Conservation (phyloP, 768 basidiomycete species). For the Podaxis carcinomalis region DNA sequence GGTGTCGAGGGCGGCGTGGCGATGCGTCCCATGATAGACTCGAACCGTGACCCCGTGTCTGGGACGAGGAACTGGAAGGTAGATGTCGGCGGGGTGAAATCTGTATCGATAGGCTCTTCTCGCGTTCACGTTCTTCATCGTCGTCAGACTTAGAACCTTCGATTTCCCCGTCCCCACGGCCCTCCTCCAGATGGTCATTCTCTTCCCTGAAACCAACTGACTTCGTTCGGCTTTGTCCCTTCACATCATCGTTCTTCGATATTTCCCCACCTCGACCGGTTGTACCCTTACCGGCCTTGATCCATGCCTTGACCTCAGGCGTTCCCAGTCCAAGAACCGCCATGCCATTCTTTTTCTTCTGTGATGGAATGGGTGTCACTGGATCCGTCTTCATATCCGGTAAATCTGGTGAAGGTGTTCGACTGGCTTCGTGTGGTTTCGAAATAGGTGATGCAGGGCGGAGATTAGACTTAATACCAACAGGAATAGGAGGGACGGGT, state of each 20-base stretch:
- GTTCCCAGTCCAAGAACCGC: conserved; percentile 38
- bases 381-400: conserved; percentile 29
- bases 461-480: background rate
- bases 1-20: conserved; percentile 28
- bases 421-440: conserved; percentile 16
- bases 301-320: conserved; percentile 52
- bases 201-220: conserved; percentile 43
- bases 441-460: background rate
- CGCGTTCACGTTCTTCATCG: conserved; percentile 21
- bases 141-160: conserved; percentile 19
- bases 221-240: conserved; percentile 37
- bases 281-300: conserved; percentile 28
- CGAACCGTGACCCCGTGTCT: conserved; percentile 12
- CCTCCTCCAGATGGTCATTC: conserved; percentile 17
- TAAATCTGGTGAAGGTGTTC: conserved; percentile 40
- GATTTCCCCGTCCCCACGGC: background rate
- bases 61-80: conserved; percentile 11
- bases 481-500: conserved; percentile 13
- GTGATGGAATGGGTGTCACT: conserved; percentile 27
- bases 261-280: conserved; percentile 13
- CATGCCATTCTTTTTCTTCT: conserved; percentile 17
- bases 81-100: conserved; percentile 49
- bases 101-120: conserved; percentile 46
- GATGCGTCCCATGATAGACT: conserved; percentile 36
- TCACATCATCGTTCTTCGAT: conserved; percentile 16